A percentile compares a stretch with the other conserved stretches of the same genome.
Evolutionary conservation across 169 alveolate genomes (phyloP).

Genomic region (Eimeria necatrix): DNA sequence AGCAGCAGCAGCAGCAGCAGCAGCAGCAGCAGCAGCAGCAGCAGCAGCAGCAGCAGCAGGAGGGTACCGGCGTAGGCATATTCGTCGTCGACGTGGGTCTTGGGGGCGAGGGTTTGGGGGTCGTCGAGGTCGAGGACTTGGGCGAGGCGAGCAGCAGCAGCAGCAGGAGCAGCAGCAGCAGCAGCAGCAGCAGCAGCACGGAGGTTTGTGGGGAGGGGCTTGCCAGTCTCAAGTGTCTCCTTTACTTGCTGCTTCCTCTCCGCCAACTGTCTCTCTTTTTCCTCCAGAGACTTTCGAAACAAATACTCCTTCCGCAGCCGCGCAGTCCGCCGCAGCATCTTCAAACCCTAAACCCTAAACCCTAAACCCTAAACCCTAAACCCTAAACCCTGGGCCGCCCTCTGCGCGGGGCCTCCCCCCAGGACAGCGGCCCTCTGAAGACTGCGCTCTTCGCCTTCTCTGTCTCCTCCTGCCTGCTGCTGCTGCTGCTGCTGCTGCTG

Average conservation of each 20-base stretch:
- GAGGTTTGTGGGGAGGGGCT: conserved; percentile 89
- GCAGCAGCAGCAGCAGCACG: conserved; percentile 83
- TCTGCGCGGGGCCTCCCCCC: too few species aligned
- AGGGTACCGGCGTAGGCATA: conserved; percentile 83
- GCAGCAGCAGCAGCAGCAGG: not conserved
- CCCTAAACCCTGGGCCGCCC: too few species aligned
- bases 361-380: conserved; percentile 47
- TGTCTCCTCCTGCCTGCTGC: not conserved
- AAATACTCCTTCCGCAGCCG: conserved; percentile 97
- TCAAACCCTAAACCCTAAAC: conserved; percentile 37
- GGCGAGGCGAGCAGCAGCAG: conserved; percentile 89
- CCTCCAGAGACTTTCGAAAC: conserved; percentile 94
- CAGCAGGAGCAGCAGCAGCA: too few species aligned
- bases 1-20: not conserved
- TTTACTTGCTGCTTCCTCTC: conserved; percentile 92
- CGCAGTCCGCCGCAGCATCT: conserved; percentile 96
- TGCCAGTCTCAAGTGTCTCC: conserved; percentile 93
- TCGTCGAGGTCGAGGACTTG: conserved; percentile 84
- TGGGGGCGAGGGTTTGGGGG: conserved; percentile 87
- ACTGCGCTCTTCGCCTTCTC: not conserved
- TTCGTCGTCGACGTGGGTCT: conserved; percentile 93
- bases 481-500: not conserved
- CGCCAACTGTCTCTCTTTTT: conserved; percentile 90
- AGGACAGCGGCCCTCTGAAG: too few species aligned
- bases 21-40: not conserved